A percentile compares a stretch with the other conserved stretches of the same genome.
These are phyloP conservation scores for Pisolithus orientalis DNA, from an alignment of 768 basidiomycete genomes.

Conservation along the genomic window DNA sequence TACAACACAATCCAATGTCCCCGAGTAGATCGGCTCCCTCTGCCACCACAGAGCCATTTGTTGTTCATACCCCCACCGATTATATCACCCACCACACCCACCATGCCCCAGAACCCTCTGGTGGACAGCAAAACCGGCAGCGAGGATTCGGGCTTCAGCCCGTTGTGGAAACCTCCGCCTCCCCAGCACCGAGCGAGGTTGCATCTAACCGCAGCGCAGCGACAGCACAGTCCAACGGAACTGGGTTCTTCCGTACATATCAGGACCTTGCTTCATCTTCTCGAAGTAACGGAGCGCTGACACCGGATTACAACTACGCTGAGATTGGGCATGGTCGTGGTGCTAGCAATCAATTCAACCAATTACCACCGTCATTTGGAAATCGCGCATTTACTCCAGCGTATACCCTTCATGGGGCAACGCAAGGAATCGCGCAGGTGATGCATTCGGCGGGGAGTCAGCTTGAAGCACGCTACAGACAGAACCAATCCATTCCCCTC, in stretches of 20 bases:
- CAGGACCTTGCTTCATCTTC: slow-evolving; percentile 38
- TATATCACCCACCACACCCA: slow-evolving; percentile 26
- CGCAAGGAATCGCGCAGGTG: slow-evolving; percentile 29
- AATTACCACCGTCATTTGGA: slow-evolving; percentile 10
- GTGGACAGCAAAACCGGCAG: slow-evolving; percentile 33
- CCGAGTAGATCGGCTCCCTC: slow-evolving; percentile 14
- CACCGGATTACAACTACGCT: slow-evolving; percentile 68
- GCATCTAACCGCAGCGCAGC: slow-evolving; percentile 48
- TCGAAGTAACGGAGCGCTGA: slow-evolving; percentile 49
- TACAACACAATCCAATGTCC: slow-evolving; percentile 23
- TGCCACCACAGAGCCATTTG: slow-evolving; percentile 5
- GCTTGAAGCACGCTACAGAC: slow-evolving; percentile 13
- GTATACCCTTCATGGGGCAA: slow-evolving; percentile 14
- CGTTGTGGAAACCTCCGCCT: slow-evolving; percentile 54
- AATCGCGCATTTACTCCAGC: slow-evolving; percentile 20
- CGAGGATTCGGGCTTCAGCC: slow-evolving; percentile 46
- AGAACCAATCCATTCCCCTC: slow-evolving; percentile 7
- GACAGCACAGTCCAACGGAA: slow-evolving; percentile 49
- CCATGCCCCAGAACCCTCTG: slow-evolving; percentile 30
- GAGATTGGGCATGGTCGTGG: slow-evolving; percentile 75
- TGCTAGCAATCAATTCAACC: slow-evolving; percentile 19
- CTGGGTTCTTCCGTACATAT: slow-evolving; percentile 57
- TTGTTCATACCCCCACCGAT: background rate
- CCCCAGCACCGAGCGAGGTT: slow-evolving; percentile 58
- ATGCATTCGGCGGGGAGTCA: slow-evolving; percentile 29